Conservation (phyloP, 2,329 filamentous ascomycete genomes). For the Elsinoe fawcettii region DNA sequence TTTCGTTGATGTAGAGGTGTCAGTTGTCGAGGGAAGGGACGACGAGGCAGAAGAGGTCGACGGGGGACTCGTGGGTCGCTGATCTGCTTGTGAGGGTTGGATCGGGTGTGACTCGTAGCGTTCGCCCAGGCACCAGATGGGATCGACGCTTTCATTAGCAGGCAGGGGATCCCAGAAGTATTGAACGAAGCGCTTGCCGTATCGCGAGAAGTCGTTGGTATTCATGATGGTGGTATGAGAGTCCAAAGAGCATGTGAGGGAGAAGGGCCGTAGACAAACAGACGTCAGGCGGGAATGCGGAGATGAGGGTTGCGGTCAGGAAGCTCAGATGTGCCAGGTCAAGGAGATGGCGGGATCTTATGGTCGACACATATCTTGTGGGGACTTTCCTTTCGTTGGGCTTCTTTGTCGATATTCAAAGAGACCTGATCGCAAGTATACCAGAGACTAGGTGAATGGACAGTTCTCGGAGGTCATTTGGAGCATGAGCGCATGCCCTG, state of each 20-base stretch:
- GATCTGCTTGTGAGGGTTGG: constrained; percentile 20
- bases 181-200: constrained; percentile 71
- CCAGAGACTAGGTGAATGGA: background rate
- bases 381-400: background rate
- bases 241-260: background rate
- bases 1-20: constrained; percentile 24
- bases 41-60: constrained; percentile 26
- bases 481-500: constrained; percentile 6
- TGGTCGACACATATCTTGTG: too few relatives aligned
- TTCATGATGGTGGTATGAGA: constrained; percentile 40
- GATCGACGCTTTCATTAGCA: constrained; percentile 64
- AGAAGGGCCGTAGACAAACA: background rate
- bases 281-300: constrained; percentile 11
- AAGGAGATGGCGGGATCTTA: too few relatives aligned
- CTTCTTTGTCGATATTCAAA: background rate
- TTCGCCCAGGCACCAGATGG: constrained; percentile 75
- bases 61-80: constrained; percentile 22
- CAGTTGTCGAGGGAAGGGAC: constrained; percentile 24
- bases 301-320: background rate
- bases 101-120: constrained; percentile 40
- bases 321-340: background rate
- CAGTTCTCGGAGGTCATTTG: constrained; percentile 3
- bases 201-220: constrained; percentile 66
- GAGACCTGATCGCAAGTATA: background rate
- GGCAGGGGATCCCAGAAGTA: constrained; percentile 90